Evolutionary conservation across 176 grass and related monocot species (phyloP), one percentile per base, ranked within the genome.

Genomic region (Pharus latifolius): DNA sequence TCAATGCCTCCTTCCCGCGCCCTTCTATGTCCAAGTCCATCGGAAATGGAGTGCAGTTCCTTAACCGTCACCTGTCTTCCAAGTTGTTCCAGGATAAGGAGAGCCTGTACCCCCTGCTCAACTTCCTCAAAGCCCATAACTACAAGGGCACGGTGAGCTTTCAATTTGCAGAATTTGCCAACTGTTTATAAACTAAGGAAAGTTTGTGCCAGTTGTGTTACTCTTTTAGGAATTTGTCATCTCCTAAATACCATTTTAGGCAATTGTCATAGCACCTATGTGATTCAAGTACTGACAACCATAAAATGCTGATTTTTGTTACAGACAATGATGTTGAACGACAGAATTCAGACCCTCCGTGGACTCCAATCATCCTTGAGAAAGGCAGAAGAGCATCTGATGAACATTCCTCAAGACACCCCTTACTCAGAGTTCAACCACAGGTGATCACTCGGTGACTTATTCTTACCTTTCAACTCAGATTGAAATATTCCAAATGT

Each of bases 11-110:
- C 24, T 99, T 99, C 47, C 95, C 95, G 13, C 90, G 88, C 33
- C 95, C 95, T 24, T 94, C 95, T 50, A 86, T 94, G 57, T 94
- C 89, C 34, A 99, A 99, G 81, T 99, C 90, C 66, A 99, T 99
- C 3, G 95, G 95, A 57, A 99, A 99, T 18, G 95, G 95, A 56
- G 95, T 99, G 58, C 87, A 99, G 59, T 99, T 99, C 56, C 87
- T 99, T 61, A 99, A 99, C 12, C 87, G 95, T 15, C 95, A 99
- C 76, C 78, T 99, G 43, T 99, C 95, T 49, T 99, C 95, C 51
- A 99, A 99, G 85, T 73, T 99, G 84, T 99, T 99, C 77, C 90
- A 94, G 82, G 95, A 99, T 75, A 99, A 99, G 84, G 95, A 99
- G 65, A 91, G 84, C 52, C 74, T 99, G 54, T 86, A 88, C 76